Evolutionary conservation across 2,329 filamentous ascomycete genomes (phyloP), one percentile per base, ranked within the genome.

Genomic region (Sarocladium kiliense): DNA sequence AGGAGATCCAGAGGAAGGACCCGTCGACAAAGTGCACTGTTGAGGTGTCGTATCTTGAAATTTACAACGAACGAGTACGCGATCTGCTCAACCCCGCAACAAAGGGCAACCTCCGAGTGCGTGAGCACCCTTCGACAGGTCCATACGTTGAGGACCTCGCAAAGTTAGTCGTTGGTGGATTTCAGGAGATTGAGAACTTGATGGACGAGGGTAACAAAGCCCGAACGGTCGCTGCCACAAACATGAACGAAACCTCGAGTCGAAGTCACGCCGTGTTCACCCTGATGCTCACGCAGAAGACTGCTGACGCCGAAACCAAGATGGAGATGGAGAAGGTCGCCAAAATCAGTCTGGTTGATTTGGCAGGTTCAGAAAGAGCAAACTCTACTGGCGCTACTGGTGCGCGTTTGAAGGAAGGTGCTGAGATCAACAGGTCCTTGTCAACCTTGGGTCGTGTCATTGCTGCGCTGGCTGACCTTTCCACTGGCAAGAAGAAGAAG

Each of bases 121-220:
- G 95, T 77, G 94, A 99, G 72, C 94, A 97, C 77, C 94, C 94
- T 2, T 95, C 93, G 2, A 97, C 94, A 1, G 94, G 94, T 60
- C 95, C 95, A 0, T 99, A 99, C 67, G 95, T 99, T 54, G 94
- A 99, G 72, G 94, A 99, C 76, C 78, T 99, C 64, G 92, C 95
- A 59, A 97, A 99, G 71, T 76, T 99, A 57, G 90, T 94, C 1
- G 94, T 99, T 39, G 85, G 91, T 62, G 93, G 91, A 58, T 97
- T 99, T 68, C 80, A 87, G 55, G 95, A 99, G 68, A 97, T 99
- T 62, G 94, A 99, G 66, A 87, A 97, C 67, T 76, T 99, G 64
- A 99, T 99, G 94, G 94, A 99, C 68, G 93, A 97, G 73, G 94
- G 94, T 65, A 99, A 99, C 78, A 99, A 99, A 74, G 94, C 94